phyloP scores from a whole-genome alignment of 495 filamentous ascomycete species.

The Rhizodiscina lignyota region DNA sequence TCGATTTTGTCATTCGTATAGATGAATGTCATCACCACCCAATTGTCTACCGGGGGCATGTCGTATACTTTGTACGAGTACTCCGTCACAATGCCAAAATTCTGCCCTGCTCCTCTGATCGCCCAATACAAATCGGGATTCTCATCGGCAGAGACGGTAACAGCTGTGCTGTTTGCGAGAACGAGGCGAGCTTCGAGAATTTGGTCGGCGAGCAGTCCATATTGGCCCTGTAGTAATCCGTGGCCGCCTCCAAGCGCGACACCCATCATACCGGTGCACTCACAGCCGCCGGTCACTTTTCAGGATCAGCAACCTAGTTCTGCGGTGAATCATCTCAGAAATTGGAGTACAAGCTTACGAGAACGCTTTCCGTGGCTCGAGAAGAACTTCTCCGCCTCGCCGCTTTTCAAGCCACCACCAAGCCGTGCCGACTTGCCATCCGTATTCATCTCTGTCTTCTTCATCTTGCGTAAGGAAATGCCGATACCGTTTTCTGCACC shows the following conservation, averaged over 20 bases:
- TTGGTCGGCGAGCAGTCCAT: conserved; percentile 4
- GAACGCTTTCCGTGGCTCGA: too few species aligned
- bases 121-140: not conserved
- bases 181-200: conserved; percentile 1
- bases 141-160: not conserved
- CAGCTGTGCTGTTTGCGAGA: not conserved
- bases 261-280: too few species aligned
- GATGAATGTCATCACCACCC: conserved; percentile 27
- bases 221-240: conserved; percentile 2
- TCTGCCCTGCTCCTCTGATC: not conserved
- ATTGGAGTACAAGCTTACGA: too few species aligned
- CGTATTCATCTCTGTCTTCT: too few species aligned
- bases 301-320: too few species aligned
- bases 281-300: conserved; percentile 36
- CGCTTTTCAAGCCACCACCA: too few species aligned
- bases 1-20: conserved; percentile 34
- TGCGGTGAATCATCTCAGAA: too few species aligned
- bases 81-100: not conserved
- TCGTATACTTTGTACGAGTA: conserved; percentile 4
- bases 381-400: too few species aligned
- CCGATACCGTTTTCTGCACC: too few species aligned
- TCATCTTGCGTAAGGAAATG: too few species aligned
- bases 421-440: too few species aligned
- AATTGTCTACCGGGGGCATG: too few species aligned
- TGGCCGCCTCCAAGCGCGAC: conserved; percentile 3